Evolutionary conservation across 495 filamentous ascomycete genomes (phyloP), one percentile per base, ranked within the genome.

Genomic region (Xanthoparmelia taractica): DNA sequence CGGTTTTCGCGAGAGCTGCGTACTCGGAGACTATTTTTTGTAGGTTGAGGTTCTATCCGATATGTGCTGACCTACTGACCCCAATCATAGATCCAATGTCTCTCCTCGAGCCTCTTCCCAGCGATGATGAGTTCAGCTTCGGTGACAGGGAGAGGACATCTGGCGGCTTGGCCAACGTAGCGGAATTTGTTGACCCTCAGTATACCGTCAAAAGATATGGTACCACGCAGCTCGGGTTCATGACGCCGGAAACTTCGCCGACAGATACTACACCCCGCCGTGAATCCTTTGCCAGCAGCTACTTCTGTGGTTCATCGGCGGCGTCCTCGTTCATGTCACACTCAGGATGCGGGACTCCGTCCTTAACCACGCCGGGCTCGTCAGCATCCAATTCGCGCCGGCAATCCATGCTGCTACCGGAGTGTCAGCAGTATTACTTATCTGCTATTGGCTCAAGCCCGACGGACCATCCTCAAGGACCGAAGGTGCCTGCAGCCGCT

Each of bases 301-400:
- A 20, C 29, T 33, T 33, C 50, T 54, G 34, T 17, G 37, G 50
- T 11, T 59, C 63, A 37, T 64, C 50, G 20, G 34, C 50, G 23
- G 37, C 60, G n/a, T n/a, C n/a, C 12, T 52, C 41, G 1, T 66
- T 61, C 45, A n/a, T 45, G 15, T 55, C 59, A 8, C 34, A 11
- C 11, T 38, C 59, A 12, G 47, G 48, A 56, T 43, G 48, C n/a
- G 13, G 31, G 8, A 66, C 59, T 0, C 64, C 60, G 3, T 40
- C 36, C 27, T 56, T 36, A 4, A 36, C 57, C 1, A 60, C 59
- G 10, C 38, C 59, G 4, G 38, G 41, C 25, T 34, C 64, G 25
- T 65, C 58, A 43, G 55, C 40, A 18, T 63, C 54, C 0, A 48
- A 43, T 17, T 66, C 59, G 13, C 59, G 64, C 20, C 59, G 43